Conservation (phyloP, 306 rosid genomes). For the Malus sylvestris region DNA sequence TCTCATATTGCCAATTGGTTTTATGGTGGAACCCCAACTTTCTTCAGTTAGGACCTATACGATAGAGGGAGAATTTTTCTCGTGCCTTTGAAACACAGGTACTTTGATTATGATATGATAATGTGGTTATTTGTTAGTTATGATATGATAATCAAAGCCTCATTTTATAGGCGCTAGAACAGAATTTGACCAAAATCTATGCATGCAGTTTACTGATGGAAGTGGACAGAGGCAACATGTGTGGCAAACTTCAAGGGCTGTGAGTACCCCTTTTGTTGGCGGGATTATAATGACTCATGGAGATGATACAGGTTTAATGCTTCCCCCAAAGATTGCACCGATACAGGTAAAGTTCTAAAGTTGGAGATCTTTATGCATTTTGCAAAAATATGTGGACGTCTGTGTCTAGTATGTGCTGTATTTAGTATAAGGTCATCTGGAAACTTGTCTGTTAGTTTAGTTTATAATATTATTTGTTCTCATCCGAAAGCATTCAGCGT, state of each 20-base stretch:
- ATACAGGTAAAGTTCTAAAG: conserved; percentile 55
- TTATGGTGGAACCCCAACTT: too few relatives aligned
- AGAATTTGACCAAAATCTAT: conserved; percentile 19
- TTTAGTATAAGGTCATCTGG: too few relatives aligned
- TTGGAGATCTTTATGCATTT: conserved; percentile 13
- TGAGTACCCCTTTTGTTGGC: conserved; percentile 89
- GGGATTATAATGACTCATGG: conserved; percentile 94
- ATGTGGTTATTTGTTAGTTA: not conserved
- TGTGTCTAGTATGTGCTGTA: too few relatives aligned
- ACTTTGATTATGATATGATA: conserved; percentile 4
- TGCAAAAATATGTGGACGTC: not conserved
- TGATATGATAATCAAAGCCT: not conserved
- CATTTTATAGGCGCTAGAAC: not conserved
- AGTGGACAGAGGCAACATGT: conserved; percentile 69
- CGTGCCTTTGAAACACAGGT: conserved; percentile 92
- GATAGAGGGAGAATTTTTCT: conserved; percentile 87
- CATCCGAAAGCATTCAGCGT: not conserved
- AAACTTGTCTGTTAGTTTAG: too few relatives aligned
- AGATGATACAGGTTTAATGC: conserved; percentile 87
- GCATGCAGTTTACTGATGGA: conserved; percentile 77
- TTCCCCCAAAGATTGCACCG: conserved; percentile 88
- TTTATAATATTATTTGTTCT: not conserved
- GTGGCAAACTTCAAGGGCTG: conserved; percentile 96
- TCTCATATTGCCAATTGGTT: too few relatives aligned
- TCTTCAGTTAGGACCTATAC: conserved; percentile 53